A percentile compares a stretch with the other conserved stretches of the same genome.
Conservation (phyloP, 805 yeast species). For the Lipomyces chichibuensis region DNA sequence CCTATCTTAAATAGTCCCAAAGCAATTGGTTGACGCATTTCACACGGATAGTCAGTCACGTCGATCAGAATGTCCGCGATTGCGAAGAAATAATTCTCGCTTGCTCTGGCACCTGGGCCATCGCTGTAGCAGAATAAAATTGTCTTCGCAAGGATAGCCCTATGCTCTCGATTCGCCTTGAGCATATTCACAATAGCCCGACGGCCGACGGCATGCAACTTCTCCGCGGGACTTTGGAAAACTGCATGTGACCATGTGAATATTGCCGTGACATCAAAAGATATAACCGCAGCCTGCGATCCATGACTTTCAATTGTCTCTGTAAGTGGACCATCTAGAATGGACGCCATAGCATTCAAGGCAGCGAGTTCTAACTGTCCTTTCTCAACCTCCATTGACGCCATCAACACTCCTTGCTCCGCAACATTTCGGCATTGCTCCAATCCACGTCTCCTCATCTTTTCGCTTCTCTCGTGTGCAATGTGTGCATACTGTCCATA, state of each 20-base stretch:
- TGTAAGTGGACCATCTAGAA: constrained; percentile 70
- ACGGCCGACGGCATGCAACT: constrained; percentile 65
- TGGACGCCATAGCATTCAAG: constrained; percentile 78
- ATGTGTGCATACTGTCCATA: constrained; percentile 67
- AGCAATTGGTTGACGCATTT: constrained; percentile 70
- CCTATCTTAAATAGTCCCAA: constrained; percentile 80
- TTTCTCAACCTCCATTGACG: constrained; percentile 79
- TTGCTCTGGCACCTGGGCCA: constrained; percentile 53
- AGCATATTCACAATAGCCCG: constrained; percentile 72
- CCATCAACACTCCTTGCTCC: constrained; percentile 51
- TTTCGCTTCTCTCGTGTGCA: constrained; percentile 68
- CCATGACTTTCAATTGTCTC: constrained; percentile 42
- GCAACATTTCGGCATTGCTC: constrained; percentile 48
- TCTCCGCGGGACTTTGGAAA: constrained; percentile 58
- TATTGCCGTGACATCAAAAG: constrained; percentile 71
- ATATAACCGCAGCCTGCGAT: constrained; percentile 57
- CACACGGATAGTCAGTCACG: constrained; percentile 53
- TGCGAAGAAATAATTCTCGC: constrained; percentile 71
- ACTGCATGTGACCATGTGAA: constrained; percentile 82
- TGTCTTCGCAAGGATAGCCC: constrained; percentile 59
- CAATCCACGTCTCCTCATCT: constrained; percentile 50
- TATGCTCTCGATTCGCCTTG: constrained; percentile 58
- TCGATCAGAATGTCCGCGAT: constrained; percentile 66
- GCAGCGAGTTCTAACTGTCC: constrained; percentile 70
- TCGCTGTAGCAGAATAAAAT: constrained; percentile 71